These are phyloP conservation scores for Rachicladosporium sp. DNA, from an alignment of 2,329 filamentous ascomycete species.

Conservation along the genomic window DNA sequence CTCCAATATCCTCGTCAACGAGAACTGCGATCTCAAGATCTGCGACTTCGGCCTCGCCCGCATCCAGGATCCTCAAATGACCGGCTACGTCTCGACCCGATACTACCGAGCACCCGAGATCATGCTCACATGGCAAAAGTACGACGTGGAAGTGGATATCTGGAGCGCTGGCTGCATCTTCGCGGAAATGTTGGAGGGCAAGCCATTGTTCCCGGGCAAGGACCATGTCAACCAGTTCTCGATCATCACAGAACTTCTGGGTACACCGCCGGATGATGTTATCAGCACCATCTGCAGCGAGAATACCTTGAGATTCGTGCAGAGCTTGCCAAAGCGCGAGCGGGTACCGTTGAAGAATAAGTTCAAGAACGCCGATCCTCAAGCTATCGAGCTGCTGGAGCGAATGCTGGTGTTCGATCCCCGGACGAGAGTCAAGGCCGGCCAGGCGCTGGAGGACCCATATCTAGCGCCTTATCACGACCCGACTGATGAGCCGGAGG, in stretches of 20 bases:
- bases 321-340: conserved; percentile 90
- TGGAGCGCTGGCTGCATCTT: conserved; percentile 99
- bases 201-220: conserved; percentile 95
- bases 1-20: conserved; percentile 97
- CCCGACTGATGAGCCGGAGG: conserved; percentile 86
- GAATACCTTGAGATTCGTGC: conserved; percentile 94
- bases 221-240: conserved; percentile 99
- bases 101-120: conserved; percentile 99
- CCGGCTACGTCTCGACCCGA: conserved; percentile 93
- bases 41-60: conserved; percentile 96
- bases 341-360: conserved; percentile 75
- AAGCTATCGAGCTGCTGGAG: conserved; percentile 87
- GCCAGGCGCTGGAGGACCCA: conserved; percentile 75
- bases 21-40: conserved; percentile 99
- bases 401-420: conserved; percentile 97
- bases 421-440: conserved; percentile 84
- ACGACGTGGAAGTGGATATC: conserved; percentile 97
- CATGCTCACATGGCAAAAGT: conserved; percentile 99
- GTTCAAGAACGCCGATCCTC: conserved; percentile 86
- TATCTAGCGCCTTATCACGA: conserved; percentile 97
- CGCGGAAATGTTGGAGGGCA: conserved; percentile 97
- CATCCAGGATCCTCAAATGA: conserved; percentile 99
- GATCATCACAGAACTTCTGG: conserved; percentile 95
- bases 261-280: conserved; percentile 94
- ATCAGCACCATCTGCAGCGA: conserved; percentile 98